Base-by-base conservation (phyloP, 2,329 filamentous ascomycete species). In the Coniochaeta ligniaria region DNA sequence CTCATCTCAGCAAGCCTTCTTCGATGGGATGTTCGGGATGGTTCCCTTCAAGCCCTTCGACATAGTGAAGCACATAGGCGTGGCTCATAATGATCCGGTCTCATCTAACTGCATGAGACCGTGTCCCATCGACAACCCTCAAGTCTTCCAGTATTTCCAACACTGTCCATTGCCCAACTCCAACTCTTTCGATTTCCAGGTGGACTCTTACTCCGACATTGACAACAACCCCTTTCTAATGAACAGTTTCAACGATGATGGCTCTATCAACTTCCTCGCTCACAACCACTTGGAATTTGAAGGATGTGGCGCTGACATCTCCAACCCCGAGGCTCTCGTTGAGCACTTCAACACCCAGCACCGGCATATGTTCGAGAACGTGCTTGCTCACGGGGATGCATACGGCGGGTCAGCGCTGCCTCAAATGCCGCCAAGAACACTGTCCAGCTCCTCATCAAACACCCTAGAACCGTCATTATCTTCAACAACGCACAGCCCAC, bases 281-380 rank as follows among this genome's bases (percentile, higher is more conserved):
- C 64, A 66, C 43, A 60, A 66, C 58, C 63, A 57, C 36, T 63
- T 60, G 52, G 57, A 31, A 24, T 63, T 63, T 31, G 60, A 65
- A 14, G 63, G 64, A 56, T 70, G 68, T 55, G 66, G 67, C 20
- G 65, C 64, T 20, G 63, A 68, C 55, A 63, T 67, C 16, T 61
- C 63, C 20, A 64, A 66, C 31, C 64, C 67, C 14, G 61, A 68
- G 33, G 63, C 63, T 6, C 68, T 66, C 59, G 60, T 69, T 35
- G 61, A 61, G 12, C 68, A 70, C 58, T 68, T 69, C 63, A 69
- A 68, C 54, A 41, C 63, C 1, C 63, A 67, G 24, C 68, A 70
- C 50, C 60, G 66, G 41, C 66, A 60, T 2, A 61, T 61, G 11
- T 65, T 67, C 35, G 60, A 64, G 17, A 35, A 61, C 5, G 60